Evolutionary conservation across 176 grass and related monocot genomes (phyloP).

Genomic region (Rhipidocladum racemiflorum): DNA sequence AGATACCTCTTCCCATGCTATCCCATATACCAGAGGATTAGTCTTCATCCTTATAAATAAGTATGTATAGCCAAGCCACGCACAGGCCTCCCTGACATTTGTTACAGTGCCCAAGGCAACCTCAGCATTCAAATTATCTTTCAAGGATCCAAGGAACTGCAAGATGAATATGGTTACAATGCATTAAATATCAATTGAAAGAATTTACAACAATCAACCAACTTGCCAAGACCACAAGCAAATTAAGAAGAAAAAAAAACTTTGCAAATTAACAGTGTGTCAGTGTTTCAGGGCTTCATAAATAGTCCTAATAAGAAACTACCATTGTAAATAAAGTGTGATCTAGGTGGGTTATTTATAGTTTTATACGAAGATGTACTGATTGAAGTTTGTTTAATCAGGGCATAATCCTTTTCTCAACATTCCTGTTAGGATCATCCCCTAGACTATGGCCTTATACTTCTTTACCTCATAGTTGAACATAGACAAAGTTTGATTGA

Average conservation of each 20-base stretch:
- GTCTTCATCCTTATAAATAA: slow-evolving; percentile 99
- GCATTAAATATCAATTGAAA: not conserved
- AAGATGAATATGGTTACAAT: slow-evolving; percentile 5
- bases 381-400: not conserved
- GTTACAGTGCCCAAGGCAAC: slow-evolving; percentile 94
- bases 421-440: not conserved
- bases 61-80: slow-evolving; percentile 98
- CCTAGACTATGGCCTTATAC: not conserved
- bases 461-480: slow-evolving; percentile 7
- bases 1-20: slow-evolving; percentile 90
- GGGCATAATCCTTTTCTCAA: not conserved
- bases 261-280: slow-evolving; percentile 6
- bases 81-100: slow-evolving; percentile 94
- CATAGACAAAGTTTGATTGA: slow-evolving; percentile 10
- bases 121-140: slow-evolving; percentile 99
- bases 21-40: slow-evolving; percentile 92
- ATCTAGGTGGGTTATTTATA: not conserved
- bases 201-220: slow-evolving; percentile 22
- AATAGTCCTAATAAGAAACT: not conserved
- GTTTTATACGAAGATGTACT: too few species aligned
- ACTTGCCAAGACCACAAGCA: slow-evolving; percentile 1
- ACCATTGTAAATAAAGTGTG: not conserved
- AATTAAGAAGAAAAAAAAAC: slow-evolving; percentile 5
- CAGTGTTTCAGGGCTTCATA: not conserved
- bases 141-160: slow-evolving; percentile 86